Evolutionary conservation across 345 rosid genomes (phyloP), one percentile per base, ranked within the genome.

Genomic region (Hypericum androsaemum): DNA sequence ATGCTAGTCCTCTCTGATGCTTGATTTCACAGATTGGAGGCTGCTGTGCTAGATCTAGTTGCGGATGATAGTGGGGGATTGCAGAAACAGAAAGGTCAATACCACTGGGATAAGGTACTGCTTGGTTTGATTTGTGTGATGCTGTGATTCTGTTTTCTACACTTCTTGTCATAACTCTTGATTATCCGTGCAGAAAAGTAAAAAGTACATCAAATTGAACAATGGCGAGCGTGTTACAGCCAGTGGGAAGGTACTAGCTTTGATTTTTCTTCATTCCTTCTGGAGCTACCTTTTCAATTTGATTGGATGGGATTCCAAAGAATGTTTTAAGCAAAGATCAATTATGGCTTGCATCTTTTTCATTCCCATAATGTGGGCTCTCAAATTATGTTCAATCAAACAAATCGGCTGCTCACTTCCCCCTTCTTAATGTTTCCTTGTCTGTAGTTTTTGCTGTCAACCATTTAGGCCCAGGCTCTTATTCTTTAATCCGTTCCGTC

Each of bases 211-310:
- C 78, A 92, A 92, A 74, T 69, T 88, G 74, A 92, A 92, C 71
- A 85, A 88, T 61, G 94, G 97, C 58, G 98, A 92, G 43, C 87
- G 85, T 28, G 95, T 88, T 61, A 83, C 98, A 37, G 98, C 98
- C 46, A 92, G 95, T 65, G 98, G 97, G 63, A 88, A 92, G 97
- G 97, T 92, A 83, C 41, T 7, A 35, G 22, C 53, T 52, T 53
- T n/a, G 12, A 5, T 58, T 59, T 38, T 57, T 47, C 47, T 28
- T 50, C 6, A 12, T 40, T 35, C 13, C 39, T n/a, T 22, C 12
- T 56, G 12, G 7, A 12, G 37, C 22, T 12, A 55, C 15, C 12
- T 5, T 10, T 44, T 22, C 35, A 13, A 10, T 37, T 8, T 41
- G 38, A 41, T 44, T 13, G 12, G 5, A 6, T 22, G 10, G 14